phyloP scores from a whole-genome alignment of 805 yeast species.

The Hanseniaspora nectarophila region DNA sequence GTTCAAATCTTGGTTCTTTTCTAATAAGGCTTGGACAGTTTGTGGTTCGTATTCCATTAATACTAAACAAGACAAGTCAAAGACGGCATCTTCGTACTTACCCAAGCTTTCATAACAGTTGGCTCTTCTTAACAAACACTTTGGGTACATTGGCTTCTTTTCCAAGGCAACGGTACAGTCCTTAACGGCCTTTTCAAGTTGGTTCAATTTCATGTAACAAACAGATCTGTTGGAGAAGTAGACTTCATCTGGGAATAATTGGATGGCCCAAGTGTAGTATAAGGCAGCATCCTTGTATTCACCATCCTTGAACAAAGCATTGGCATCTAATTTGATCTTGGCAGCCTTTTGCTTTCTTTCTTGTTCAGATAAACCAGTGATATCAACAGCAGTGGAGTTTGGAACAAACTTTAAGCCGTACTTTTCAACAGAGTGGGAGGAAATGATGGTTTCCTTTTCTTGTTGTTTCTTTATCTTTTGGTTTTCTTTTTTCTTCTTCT shows the following conservation, averaged over 20 bases:
- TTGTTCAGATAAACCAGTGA: constrained; percentile 31
- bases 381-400: constrained; percentile 23
- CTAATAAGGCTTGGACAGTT: constrained; percentile 67
- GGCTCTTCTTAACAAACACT: constrained; percentile 88
- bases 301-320: constrained; percentile 58
- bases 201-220: constrained; percentile 71
- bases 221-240: constrained; percentile 95
- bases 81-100: constrained; percentile 70
- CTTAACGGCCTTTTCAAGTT: constrained; percentile 71
- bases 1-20: constrained; percentile 42
- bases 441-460: constrained; percentile 20
- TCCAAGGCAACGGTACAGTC: constrained; percentile 80
- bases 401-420: constrained; percentile 10
- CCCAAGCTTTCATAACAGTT: constrained; percentile 77
- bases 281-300: constrained; percentile 64
- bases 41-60: constrained; percentile 70
- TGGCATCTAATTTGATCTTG: constrained; percentile 82
- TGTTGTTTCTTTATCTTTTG: constrained; percentile 32
- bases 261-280: constrained; percentile 67
- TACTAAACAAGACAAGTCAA: constrained; percentile 81
- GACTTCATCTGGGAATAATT: constrained; percentile 68
- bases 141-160: constrained; percentile 78
- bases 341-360: constrained; percentile 55
- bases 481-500: constrained; percentile 26
- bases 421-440: constrained; percentile 13